phyloP scores from a whole-genome alignment of 257 asterid genomes.

The Fraxinus americana region DNA sequence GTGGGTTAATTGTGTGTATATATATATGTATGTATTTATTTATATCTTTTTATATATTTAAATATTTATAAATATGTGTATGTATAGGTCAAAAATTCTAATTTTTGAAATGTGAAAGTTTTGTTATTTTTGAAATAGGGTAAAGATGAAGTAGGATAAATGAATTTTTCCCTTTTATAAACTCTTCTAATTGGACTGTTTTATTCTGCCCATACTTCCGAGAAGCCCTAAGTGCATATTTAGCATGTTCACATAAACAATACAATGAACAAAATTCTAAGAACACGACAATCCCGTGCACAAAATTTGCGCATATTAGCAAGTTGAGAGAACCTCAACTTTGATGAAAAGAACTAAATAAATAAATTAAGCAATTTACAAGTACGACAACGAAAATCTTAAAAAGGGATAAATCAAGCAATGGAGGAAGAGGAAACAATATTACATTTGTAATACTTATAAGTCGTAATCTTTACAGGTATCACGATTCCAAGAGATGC shows the following conservation, averaged over 20 bases:
- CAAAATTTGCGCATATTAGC: neutral
- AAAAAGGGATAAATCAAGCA: slow-evolving; percentile 8
- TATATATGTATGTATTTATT: no score
- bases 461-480: slow-evolving; percentile 22
- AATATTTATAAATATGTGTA: no score
- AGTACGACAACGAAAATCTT: slow-evolving; percentile 25
- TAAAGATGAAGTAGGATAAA: no score
- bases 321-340: slow-evolving; percentile 7
- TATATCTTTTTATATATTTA: no score
- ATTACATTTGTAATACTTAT: slow-evolving; percentile 29
- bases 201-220: neutral
- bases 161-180: no score
- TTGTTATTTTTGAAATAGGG: no score
- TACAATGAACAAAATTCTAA: neutral
- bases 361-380: slow-evolving; percentile 57
- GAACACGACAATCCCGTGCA: neutral
- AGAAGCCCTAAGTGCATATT: neutral
- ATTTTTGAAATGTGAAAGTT: no score
- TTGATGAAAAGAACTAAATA: slow-evolving; percentile 23
- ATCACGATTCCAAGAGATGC: slow-evolving; percentile 24
- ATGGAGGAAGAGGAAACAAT: slow-evolving; percentile 16
- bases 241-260: neutral
- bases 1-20: no score
- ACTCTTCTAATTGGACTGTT: neutral
- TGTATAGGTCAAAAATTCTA: no score